Conservation (phyloP, 768 basidiomycete genomes). For the Serendipita sp. region DNA sequence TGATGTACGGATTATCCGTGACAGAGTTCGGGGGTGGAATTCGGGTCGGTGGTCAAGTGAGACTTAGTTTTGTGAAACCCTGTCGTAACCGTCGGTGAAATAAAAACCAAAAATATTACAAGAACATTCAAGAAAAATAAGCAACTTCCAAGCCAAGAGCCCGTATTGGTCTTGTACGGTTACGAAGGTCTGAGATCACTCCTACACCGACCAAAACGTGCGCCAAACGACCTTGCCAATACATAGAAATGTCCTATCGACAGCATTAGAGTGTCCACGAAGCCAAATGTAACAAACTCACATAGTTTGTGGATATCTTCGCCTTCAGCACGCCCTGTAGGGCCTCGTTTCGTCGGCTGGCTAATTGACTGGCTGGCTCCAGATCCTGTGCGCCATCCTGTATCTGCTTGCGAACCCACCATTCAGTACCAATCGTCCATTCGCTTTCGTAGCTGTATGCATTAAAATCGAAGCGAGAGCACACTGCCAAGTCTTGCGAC, state of each 20-base stretch:
- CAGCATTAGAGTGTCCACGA: neutral
- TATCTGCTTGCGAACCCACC: constrained; percentile 63
- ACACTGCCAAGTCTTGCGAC: constrained; percentile 69
- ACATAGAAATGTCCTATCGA: constrained; percentile 63
- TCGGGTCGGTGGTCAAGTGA: too few relatives aligned
- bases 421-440: constrained; percentile 89
- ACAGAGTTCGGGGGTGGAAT: too few relatives aligned
- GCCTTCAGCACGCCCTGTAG: constrained; percentile 80
- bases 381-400: constrained; percentile 17
- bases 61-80: too few relatives aligned
- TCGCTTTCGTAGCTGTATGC: constrained; percentile 95
- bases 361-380: neutral
- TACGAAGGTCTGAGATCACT: constrained; percentile 79
- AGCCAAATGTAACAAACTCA: constrained; percentile 24
- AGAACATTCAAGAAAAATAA: constrained; percentile 38
- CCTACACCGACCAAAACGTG: constrained; percentile 84
- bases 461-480: constrained; percentile 90
- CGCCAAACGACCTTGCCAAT: constrained; percentile 87
- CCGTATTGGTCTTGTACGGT: constrained; percentile 71
- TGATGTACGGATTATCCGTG: too few relatives aligned
- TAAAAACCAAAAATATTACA: too few relatives aligned
- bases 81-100: too few relatives aligned
- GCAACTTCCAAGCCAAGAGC: constrained; percentile 85
- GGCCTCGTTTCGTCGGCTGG: constrained; percentile 18
- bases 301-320: constrained; percentile 76